Base-by-base conservation (phyloP, 2,329 filamentous ascomycete genomes). In the Zymoseptoria tritici region DNA sequence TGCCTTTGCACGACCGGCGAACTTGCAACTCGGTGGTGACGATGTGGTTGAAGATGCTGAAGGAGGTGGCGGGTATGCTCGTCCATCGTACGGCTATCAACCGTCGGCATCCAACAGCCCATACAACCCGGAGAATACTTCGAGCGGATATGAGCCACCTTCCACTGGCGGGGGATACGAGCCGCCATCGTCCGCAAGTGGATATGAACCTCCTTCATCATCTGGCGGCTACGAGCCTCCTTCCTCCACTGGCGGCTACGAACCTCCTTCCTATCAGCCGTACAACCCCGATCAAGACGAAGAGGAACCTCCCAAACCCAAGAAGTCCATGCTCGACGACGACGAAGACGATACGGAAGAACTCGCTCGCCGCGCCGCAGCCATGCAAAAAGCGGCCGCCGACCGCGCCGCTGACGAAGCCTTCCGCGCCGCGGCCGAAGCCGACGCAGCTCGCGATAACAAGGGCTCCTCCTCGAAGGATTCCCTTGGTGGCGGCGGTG, bases 381-480 rank as follows among this genome's bases (percentile, higher is more conserved):
- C 80, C 2, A 74, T 81, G 56, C 81, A 78, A 54, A 70, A 70
- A 50, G 61, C 68, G 16, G 66, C 68, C 52, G 76, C 76, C 68
- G 90, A 95, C 68, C 82, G 84, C 22, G 88, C 91, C 73, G 91
- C 92, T 54, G 88, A 91, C 59, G 92, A 95, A 68, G 86, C 91
- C 72, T 90, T 97, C 79, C 84, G 86, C 58, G 91, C 87, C 73
- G 90, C 90, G 24, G 93, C 91, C 0, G 91, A 85, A 76, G 82
- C 80, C 61, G 83, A 87, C 74, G 83, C 85, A 20, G 85, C 88
- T 77, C 83, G 83, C 59, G 83, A 79, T 53, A 80, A 83, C 61
- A 78, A 79, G 5, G 56, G 62, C 21, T 22, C 20, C 20, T 57
- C 55, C 60, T 79, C 82, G 57, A 77, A 79, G 60, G 78, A 78